Evolutionary conservation across 2,329 filamentous ascomycete genomes (phyloP), one percentile per base, ranked within the genome.

Genomic region (Massarina eburnea): DNA sequence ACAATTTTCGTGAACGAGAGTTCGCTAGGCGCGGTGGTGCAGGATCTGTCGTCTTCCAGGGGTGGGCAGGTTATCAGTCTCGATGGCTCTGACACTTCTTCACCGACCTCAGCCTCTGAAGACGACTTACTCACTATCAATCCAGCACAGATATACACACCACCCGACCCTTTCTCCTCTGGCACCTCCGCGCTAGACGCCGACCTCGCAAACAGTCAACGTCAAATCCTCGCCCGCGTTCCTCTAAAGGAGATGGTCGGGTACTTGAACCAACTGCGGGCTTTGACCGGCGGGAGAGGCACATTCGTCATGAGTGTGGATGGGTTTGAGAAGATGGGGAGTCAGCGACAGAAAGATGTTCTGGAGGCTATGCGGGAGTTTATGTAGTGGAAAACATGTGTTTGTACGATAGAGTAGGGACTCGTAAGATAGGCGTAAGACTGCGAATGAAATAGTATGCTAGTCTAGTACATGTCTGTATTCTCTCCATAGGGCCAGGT

Each of bases 231-330:
- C 9, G 94, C 91, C 18, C 84, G 88, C 60, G 92, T 97, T 21
- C 94, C 94, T 24, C 77, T 97, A 59, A 95, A 94, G 72, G 92
- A 97, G 71, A 96, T 97, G 89, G 85, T 97, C 27, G 89, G 92
- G 33, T 99, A 97, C 70, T 77, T 97, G 58, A 89, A 90, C 67
- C 89, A 95, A 65, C 72, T 99, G 53, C 79, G 94, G 41, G 91
- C 89, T 71, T 80, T 96, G 75, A 99, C 92, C 3, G 88, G 86
- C 2, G 94, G 94, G 0, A 79, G 94, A 44, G 86, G 85, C 0
- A 88, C 85, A 1, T 89, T 89, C 66, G 82, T 88, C 4, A 89
- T 89, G 86, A 80, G 73, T 51, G 81, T 88, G 38, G 85, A 89
- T 72, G 78, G 79, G 29, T 89, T 88, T 67, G 85, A 89, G 72